Evolutionary conservation across 306 rosid genomes (phyloP).

Genomic region (Castanea mollissima): DNA sequence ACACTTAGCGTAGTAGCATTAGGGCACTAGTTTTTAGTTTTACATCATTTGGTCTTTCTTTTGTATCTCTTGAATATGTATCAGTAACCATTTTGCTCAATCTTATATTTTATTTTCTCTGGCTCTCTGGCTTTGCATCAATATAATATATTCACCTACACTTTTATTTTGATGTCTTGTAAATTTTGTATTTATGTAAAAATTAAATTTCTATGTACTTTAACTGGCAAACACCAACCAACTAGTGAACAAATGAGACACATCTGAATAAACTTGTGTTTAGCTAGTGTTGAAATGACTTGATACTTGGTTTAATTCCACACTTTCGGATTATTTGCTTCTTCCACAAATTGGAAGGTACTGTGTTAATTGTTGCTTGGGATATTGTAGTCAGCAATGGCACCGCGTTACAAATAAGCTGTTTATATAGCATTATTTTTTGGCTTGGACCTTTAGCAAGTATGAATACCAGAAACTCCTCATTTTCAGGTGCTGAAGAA

Average conservation of each 20-base stretch:
- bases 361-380: neutral
- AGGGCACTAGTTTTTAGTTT: neutral
- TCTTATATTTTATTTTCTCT: neutral
- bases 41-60: neutral
- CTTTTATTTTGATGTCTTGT: no score
- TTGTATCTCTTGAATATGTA: neutral
- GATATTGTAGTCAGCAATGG: neutral
- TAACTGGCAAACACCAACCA: neutral
- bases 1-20: no score
- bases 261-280: neutral
- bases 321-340: neutral
- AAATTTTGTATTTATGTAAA: neutral
- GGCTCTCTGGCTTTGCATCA: neutral
- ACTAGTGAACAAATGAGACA: neutral
- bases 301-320: neutral
- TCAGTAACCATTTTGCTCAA: neutral
- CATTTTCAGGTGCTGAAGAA: slow-evolving; percentile 76
- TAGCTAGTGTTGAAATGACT: neutral
- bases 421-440: neutral
- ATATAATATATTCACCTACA: neutral
- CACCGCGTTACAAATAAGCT: neutral
- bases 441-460: neutral
- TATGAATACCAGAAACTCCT: slow-evolving; percentile 8
- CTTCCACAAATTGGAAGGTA: slow-evolving; percentile 11
- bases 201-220: neutral